These are phyloP conservation scores for Solioccasus polychromus DNA, from an alignment of 768 basidiomycete genomes.

Conservation along the genomic window DNA sequence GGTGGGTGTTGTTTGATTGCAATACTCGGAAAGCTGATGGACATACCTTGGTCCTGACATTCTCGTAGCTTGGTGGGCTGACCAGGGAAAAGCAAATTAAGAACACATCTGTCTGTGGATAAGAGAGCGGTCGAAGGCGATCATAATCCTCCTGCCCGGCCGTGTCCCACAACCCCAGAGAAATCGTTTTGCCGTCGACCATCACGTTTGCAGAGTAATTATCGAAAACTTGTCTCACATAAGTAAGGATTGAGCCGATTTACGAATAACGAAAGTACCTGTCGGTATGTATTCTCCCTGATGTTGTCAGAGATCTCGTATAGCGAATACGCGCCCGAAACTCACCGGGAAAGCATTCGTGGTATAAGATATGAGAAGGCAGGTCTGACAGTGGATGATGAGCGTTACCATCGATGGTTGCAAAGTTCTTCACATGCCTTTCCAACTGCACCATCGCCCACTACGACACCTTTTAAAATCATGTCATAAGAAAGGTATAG, in stretches of 20 bases:
- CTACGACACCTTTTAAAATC: slow-evolving; percentile 80
- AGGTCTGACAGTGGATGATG: slow-evolving; percentile 61
- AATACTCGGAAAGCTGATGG: not conserved
- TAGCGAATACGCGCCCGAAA: slow-evolving; percentile 19
- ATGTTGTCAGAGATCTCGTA: slow-evolving; percentile 12
- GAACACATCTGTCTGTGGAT: slow-evolving; percentile 99
- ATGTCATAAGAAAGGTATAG: slow-evolving; percentile 30
- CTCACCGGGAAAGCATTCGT: slow-evolving; percentile 95
- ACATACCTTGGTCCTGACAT: slow-evolving; percentile 93
- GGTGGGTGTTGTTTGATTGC: slow-evolving; percentile 7
- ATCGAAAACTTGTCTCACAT: slow-evolving; percentile 74
- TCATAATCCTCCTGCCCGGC: slow-evolving; percentile 99
- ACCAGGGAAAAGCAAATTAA: slow-evolving; percentile 99
- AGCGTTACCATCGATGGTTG: slow-evolving; percentile 6
- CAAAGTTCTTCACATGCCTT: slow-evolving; percentile 57
- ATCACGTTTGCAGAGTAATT: slow-evolving; percentile 99
- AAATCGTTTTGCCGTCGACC: slow-evolving; percentile 98
- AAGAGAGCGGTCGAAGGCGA: slow-evolving; percentile 94
- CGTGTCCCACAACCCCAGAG: slow-evolving; percentile 99
- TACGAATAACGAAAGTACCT: slow-evolving; percentile 44
- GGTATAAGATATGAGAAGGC: slow-evolving; percentile 98
- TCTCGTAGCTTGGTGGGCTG: slow-evolving; percentile 97
- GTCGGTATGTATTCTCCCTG: slow-evolving; percentile 98
- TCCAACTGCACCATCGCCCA: slow-evolving; percentile 97
- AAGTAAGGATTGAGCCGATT: slow-evolving; percentile 4